Conservation (phyloP, 192 early-diverging fungal genomes). For the Coemansia sp. region DNA sequence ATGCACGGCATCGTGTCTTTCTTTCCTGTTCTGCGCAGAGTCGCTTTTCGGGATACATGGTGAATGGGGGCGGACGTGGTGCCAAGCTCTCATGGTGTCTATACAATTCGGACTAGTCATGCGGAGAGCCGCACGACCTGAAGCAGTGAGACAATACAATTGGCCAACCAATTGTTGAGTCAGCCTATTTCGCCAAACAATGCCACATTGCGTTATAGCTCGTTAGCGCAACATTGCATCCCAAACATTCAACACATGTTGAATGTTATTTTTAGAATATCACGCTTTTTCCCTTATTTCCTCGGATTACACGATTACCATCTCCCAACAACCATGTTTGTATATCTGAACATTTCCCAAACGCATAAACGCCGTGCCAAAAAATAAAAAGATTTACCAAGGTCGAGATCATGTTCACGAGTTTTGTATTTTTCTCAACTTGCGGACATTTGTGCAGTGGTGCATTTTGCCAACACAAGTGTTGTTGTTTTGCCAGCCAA, state of each 20-base stretch:
- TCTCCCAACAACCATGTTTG: neutral
- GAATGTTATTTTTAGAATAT: neutral
- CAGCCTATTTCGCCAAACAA: neutral
- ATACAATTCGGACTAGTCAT: neutral
- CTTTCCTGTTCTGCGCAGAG: neutral
- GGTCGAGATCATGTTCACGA: neutral
- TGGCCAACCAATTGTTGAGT: neutral
- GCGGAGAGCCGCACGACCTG: neutral
- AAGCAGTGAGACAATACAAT: neutral
- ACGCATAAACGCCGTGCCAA: neutral
- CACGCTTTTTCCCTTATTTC: neutral
- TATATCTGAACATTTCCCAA: neutral
- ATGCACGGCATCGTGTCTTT: neutral
- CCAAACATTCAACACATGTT: neutral
- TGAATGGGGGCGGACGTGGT: neutral
- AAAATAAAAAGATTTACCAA: neutral
- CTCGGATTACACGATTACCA: neutral
- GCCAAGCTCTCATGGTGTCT: neutral
- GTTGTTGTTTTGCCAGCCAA: constrained; percentile 19
- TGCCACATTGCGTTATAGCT: neutral
- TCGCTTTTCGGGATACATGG: neutral
- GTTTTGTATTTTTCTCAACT: neutral
- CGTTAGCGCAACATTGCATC: too few species aligned
- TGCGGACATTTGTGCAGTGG: neutral
- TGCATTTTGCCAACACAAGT: constrained; percentile 11